Evolutionary conservation across 345 rosid genomes (phyloP).

Genomic region (Citrus inodora): DNA sequence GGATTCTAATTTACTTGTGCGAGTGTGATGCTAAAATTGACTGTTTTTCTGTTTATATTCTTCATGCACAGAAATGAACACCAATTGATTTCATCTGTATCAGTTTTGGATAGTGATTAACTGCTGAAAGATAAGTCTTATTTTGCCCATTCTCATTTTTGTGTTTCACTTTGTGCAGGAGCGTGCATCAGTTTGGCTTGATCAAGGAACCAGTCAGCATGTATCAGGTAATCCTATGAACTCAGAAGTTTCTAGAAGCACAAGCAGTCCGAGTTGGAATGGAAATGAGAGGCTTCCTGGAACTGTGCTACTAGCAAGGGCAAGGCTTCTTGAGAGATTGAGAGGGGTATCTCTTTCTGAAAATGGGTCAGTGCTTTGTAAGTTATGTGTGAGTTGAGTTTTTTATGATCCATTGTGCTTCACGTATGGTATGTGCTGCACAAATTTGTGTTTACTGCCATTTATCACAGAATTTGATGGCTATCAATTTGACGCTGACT

Average conservation of each 20-base stretch:
- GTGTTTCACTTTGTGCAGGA: slow-evolving; percentile 38
- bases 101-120: not conserved
- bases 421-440: not conserved
- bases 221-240: slow-evolving; percentile 31
- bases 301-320: slow-evolving; percentile 87
- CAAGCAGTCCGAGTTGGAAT: slow-evolving; percentile 33
- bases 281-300: slow-evolving; percentile 85
- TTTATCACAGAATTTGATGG: not conserved
- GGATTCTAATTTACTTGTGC: not conserved
- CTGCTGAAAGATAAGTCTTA: not conserved
- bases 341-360: slow-evolving; percentile 67
- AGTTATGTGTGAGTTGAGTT: not conserved
- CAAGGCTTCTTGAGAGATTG: slow-evolving; percentile 85
- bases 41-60: not conserved
- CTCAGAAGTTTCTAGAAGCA: slow-evolving; percentile 33
- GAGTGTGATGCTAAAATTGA: not conserved
- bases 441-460: no score
- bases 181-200: slow-evolving; percentile 33
- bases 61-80: not conserved
- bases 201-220: slow-evolving; percentile 40
- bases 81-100: not conserved
- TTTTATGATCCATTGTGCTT: not conserved
- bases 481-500: not conserved
- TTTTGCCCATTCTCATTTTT: not conserved
- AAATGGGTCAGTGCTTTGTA: slow-evolving; percentile 47